Evolutionary conservation across 305 asterid species (phyloP), one percentile per base, ranked within the genome.

Genomic region (Fraxinus xanthoxyloides): DNA sequence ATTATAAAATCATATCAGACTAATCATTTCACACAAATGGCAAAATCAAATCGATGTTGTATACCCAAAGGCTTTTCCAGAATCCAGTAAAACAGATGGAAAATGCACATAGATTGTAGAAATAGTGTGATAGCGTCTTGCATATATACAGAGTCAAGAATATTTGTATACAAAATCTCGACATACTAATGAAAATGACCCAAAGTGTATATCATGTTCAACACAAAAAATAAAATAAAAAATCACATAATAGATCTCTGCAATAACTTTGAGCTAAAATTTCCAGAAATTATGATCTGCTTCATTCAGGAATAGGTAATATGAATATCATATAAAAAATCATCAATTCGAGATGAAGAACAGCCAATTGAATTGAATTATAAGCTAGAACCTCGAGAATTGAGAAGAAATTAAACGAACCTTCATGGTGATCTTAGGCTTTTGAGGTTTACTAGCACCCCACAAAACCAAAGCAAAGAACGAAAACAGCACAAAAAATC

Each of bases 361-460:
- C 31, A 40, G 15, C 12, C 36, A 59, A 1, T 17, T 5, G 36
- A 56, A 72, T 26, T 36, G 40, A 67, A 67, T 10, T 26, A 26
- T 13, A 67, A 67, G 35, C 36, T 67, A 67, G 7, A 30, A 67
- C 7, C 0, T 30, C 30, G 75, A 28, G 74, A 65, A 9, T 32
- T 5, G 17, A 8, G 46, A 82, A n/a, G 36, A 72, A 69, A 79
- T 17, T 28, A 61, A 48, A 83, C 90, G 85, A 63, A 92, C 98
- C 90, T 79, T 88, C 92, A 93, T 85, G 10, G 86, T 28, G 88
- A 93, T 86, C 85, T 80, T 79, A 36, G 97, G 97, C 69, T 91
- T 93, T 84, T 89, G 94, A 3, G 97, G 91, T 56, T 84, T 91
- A 30, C 93, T 88, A 24, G 93, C 97, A 72, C 88, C 97, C 79